Percentiles rank a stretch among this genome's conserved stretches.
These are phyloP conservation scores for Striga asiatica DNA, from an alignment of 257 asterid species.

Conservation along the genomic window DNA sequence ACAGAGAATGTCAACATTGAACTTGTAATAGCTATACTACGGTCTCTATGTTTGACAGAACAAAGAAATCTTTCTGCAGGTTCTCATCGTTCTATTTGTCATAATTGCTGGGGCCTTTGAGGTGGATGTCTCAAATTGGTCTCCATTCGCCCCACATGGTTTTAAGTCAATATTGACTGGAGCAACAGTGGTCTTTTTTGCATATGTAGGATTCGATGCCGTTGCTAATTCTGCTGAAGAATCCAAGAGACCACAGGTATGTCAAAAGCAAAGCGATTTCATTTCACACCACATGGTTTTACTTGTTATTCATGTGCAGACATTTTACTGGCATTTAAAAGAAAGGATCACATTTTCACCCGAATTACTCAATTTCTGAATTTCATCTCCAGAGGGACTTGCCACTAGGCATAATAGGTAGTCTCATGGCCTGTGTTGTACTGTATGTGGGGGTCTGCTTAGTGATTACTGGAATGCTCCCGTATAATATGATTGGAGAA, in stretches of 20 bases:
- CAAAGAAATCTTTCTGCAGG: constrained; percentile 36
- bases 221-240: constrained; percentile 99
- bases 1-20: background rate
- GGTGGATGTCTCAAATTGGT: constrained; percentile 86
- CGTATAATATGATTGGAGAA: constrained; percentile 68
- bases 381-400: constrained; percentile 61
- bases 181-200: constrained; percentile 95
- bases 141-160: constrained; percentile 87
- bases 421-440: constrained; percentile 67
- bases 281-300: background rate
- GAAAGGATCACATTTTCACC: background rate
- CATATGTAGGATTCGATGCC: constrained; percentile 98
- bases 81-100: constrained; percentile 69
- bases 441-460: constrained; percentile 78
- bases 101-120: constrained; percentile 65
- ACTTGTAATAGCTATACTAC: background rate
- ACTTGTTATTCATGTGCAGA: background rate
- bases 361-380: constrained; percentile 10
- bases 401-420: constrained; percentile 87
- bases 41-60: constrained; percentile 16
- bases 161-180: constrained; percentile 65
- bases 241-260: constrained; percentile 89
- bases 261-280: background rate
- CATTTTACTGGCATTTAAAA: background rate
- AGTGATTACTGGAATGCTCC: constrained; percentile 96